Evolutionary conservation across 441 rosid species (phyloP).

Genomic region (Jatropha multifida): DNA sequence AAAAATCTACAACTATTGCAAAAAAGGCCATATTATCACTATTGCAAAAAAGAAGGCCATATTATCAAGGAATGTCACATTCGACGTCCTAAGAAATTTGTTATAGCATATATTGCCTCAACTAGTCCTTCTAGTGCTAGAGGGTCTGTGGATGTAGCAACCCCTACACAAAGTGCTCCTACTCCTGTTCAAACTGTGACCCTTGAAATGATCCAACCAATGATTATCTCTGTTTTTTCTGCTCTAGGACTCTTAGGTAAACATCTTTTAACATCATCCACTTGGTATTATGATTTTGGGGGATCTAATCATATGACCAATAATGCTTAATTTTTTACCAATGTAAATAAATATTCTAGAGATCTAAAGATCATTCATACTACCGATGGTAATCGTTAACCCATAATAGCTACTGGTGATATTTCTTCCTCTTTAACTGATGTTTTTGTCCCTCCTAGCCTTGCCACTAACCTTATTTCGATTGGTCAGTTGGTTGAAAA

Average conservation of each 20-base stretch:
- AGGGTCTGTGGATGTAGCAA: too few relatives aligned
- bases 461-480: background rate
- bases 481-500: background rate
- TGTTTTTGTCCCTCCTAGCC: background rate
- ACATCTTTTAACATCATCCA: background rate
- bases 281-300: background rate
- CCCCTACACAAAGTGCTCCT: too few relatives aligned
- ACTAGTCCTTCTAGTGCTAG: background rate
- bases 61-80: background rate
- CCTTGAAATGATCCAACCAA: background rate
- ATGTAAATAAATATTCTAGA: background rate
- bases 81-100: background rate
- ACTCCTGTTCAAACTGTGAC: background rate
- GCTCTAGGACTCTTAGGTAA: background rate
- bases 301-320: background rate
- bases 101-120: too few relatives aligned
- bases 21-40: too few relatives aligned
- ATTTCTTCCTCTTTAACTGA: background rate
- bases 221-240: background rate
- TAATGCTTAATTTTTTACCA: background rate
- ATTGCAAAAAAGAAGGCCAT: background rate
- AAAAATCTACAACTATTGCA: background rate
- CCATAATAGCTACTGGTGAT: background rate
- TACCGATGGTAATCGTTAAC: too few relatives aligned
- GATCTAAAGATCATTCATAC: background rate